These are phyloP conservation scores for Chalciporus piperatus DNA, from an alignment of 768 basidiomycete genomes.

Conservation along the genomic window DNA sequence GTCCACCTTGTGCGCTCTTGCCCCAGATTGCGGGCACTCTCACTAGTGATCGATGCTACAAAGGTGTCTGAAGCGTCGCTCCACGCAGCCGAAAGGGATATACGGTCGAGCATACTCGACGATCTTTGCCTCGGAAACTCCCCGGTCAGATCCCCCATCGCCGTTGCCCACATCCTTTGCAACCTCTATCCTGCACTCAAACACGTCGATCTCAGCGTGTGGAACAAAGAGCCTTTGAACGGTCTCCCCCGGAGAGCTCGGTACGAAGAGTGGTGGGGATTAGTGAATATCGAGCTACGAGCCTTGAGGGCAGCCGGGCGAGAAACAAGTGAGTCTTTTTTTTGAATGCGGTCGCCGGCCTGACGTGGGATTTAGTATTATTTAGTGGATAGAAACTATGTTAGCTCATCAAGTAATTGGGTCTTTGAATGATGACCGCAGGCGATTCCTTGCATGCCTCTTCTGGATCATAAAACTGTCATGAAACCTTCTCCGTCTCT, in stretches of 20 bases:
- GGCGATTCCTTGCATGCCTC: no score
- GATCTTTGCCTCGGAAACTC: conserved; percentile 24
- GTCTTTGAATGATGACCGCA: no score
- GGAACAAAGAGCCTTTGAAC: conserved; percentile 14
- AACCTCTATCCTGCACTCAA: conserved; percentile 18
- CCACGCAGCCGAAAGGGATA: background rate
- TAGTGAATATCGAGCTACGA: conserved; percentile 16
- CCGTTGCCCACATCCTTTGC: conserved; percentile 11
- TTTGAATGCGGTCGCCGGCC: background rate
- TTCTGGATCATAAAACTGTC: no score
- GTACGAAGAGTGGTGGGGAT: conserved; percentile 16
- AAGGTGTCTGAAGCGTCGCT: background rate
- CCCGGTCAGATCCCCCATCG: conserved; percentile 4
- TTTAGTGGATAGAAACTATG: background rate
- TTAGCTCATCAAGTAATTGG: no score
- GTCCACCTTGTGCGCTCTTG: conserved; percentile 10
- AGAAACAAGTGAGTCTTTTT: background rate
- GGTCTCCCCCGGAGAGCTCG: conserved; percentile 8
- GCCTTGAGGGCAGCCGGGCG: background rate
- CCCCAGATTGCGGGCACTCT: conserved; percentile 11
- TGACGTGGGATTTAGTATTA: background rate
- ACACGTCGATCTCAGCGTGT: conserved; percentile 18
- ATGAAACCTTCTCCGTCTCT: no score
- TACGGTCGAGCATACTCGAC: conserved; percentile 1
- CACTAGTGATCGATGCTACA: conserved; percentile 26